phyloP scores from a whole-genome alignment of 352 stramenopile genomes.

The Pythium rishiriense region DNA sequence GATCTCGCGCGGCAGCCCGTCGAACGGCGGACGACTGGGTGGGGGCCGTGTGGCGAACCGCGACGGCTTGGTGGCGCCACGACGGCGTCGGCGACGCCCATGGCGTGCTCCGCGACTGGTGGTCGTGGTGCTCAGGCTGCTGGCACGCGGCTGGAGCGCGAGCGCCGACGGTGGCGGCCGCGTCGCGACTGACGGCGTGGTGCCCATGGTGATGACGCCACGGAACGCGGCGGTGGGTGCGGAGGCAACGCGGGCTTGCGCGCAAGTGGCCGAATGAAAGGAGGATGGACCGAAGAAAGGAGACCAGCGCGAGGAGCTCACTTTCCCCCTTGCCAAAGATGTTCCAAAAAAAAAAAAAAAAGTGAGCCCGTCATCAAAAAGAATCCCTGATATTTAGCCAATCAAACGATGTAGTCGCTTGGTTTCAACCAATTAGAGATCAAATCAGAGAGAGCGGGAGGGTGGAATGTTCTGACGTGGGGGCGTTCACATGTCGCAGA shows the following conservation, averaged over 20 bases:
- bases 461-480: slow-evolving; percentile 9
- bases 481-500: slow-evolving; percentile 24
- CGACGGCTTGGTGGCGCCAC: not conserved
- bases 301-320: not conserved
- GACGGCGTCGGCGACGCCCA: slow-evolving; percentile 3
- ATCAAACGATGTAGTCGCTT: no score
- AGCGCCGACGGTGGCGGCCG: not conserved
- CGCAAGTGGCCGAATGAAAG: not conserved
- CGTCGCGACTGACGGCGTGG: slow-evolving; percentile 5
- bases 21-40: slow-evolving; percentile 5
- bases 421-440: not conserved
- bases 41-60: not conserved
- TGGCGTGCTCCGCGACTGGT: not conserved
- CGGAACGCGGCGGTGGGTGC: not conserved
- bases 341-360: slow-evolving; percentile 4
- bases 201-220: slow-evolving; percentile 12
- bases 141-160: not conserved
- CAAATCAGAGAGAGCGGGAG: not conserved
- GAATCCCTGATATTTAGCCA: not conserved
- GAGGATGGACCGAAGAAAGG: not conserved
- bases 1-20: slow-evolving; percentile 26
- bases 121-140: not conserved
- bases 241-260: not conserved
- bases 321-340: not conserved
- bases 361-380: not conserved